phyloP scores from a whole-genome alignment of 1,139 yeast genomes.

The Magnusiomyces ingens region DNA sequence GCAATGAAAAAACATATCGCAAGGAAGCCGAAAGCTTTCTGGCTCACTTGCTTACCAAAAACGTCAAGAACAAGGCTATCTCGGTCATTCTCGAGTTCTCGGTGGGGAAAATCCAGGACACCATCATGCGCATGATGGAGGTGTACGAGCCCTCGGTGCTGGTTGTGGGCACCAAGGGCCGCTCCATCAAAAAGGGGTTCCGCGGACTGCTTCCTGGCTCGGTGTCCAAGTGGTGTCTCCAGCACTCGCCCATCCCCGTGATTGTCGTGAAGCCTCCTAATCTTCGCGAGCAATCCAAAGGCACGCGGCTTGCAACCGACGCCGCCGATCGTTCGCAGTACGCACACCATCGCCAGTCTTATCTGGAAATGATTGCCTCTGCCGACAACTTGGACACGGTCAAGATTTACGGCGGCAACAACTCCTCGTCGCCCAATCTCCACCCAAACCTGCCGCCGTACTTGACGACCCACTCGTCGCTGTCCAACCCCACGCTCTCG shows the following conservation, averaged over 20 bases:
- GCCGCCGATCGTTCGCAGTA: conserved; percentile 16
- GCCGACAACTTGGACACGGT: neutral
- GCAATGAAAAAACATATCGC: conserved; percentile 36
- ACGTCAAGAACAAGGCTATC: conserved; percentile 28
- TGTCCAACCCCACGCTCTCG: neutral
- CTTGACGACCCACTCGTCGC: neutral
- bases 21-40: conserved; percentile 37
- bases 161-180: conserved; percentile 54
- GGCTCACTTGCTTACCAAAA: conserved; percentile 42
- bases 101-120: conserved; percentile 54
- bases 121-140: conserved; percentile 45
- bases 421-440: neutral
- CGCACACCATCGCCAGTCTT: conserved; percentile 10
- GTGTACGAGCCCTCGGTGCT: conserved; percentile 62
- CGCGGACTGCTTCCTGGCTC: conserved; percentile 42
- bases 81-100: conserved; percentile 54
- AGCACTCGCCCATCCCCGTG: conserved; percentile 63
- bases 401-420: neutral
- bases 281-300: conserved; percentile 28
- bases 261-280: conserved; percentile 57
- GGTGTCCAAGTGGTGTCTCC: conserved; percentile 54
- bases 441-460: neutral
- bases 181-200: conserved; percentile 37
- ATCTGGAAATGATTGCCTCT: conserved; percentile 13
- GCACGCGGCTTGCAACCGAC: conserved; percentile 10